Evolutionary conservation across 345 rosid genomes (phyloP).

Genomic region (Nephelium lappaceum): DNA sequence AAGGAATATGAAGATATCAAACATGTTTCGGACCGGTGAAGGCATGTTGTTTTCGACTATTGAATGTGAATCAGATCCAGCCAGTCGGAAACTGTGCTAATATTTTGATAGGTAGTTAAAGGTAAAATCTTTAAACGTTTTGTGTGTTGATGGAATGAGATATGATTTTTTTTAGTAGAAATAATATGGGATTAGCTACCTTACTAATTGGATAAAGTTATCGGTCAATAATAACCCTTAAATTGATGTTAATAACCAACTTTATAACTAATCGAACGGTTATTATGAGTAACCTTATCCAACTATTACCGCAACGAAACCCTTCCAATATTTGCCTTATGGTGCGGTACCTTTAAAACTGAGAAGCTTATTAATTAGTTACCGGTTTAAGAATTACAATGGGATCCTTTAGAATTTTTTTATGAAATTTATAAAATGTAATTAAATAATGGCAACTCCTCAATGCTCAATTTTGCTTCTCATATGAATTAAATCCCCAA

Average conservation of each 20-base stretch:
- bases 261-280: too few species aligned
- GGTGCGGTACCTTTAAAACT: background rate
- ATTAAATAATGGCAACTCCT: too few species aligned
- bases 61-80: background rate
- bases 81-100: background rate
- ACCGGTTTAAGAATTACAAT: background rate
- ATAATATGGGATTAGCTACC: too few species aligned
- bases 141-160: background rate
- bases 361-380: background rate
- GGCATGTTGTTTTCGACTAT: background rate
- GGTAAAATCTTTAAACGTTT: background rate
- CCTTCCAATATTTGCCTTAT: background rate
- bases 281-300: too few species aligned
- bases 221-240: too few species aligned
- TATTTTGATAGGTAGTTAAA: background rate
- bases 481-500: background rate
- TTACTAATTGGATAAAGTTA: too few species aligned
- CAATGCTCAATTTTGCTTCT: background rate
- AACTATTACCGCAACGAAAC: too few species aligned
- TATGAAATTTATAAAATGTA: too few species aligned
- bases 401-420: background rate
- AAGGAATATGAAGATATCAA: too few species aligned
- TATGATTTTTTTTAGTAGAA: background rate
- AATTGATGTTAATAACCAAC: too few species aligned
- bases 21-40: background rate